Conservation (phyloP, 352 stramenopile species). For the Globisporangium megalacanthum region DNA sequence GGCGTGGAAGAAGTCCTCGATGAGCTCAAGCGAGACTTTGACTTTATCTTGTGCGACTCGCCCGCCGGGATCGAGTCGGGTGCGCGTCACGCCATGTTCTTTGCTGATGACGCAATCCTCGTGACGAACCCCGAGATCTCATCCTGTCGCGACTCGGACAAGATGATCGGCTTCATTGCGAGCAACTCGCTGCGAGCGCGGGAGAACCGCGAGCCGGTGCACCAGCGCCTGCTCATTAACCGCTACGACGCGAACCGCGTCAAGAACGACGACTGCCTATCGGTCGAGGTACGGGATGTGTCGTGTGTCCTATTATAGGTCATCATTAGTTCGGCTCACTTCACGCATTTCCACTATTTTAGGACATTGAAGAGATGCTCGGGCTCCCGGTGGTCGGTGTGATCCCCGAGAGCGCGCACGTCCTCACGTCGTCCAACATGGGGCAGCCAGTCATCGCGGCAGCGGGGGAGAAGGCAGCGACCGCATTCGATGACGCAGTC, state of each 20-base stretch:
- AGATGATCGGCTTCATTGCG: conserved; percentile 94
- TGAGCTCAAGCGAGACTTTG: conserved; percentile 77
- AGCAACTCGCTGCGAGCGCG: conserved; percentile 85
- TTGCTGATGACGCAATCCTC: conserved; percentile 90
- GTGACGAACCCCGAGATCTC: conserved; percentile 94
- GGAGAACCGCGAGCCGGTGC: conserved; percentile 65
- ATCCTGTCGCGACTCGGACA: conserved; percentile 91
- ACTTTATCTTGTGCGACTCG: conserved; percentile 90
- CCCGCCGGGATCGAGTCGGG: conserved; percentile 89
- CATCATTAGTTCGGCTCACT: not conserved
- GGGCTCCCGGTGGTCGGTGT: conserved; percentile 87
- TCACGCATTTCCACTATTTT: not conserved
- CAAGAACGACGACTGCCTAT: conserved; percentile 86
- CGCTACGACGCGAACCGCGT: conserved; percentile 88
- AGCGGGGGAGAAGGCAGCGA: conserved; percentile 58
- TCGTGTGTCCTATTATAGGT: not conserved
- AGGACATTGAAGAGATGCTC: conserved; percentile 92
- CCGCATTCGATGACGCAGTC: conserved; percentile 87
- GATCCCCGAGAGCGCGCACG: conserved; percentile 86
- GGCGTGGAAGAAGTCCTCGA: conserved; percentile 83
- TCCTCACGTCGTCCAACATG: conserved; percentile 92
- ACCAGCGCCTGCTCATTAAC: conserved; percentile 87
- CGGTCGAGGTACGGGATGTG: conserved; percentile 53
- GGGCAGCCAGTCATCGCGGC: conserved; percentile 88
- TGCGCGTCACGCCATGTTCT: conserved; percentile 90